Conservation (phyloP, 352 stramenopile species). For the Phytophthora quininea region DNA sequence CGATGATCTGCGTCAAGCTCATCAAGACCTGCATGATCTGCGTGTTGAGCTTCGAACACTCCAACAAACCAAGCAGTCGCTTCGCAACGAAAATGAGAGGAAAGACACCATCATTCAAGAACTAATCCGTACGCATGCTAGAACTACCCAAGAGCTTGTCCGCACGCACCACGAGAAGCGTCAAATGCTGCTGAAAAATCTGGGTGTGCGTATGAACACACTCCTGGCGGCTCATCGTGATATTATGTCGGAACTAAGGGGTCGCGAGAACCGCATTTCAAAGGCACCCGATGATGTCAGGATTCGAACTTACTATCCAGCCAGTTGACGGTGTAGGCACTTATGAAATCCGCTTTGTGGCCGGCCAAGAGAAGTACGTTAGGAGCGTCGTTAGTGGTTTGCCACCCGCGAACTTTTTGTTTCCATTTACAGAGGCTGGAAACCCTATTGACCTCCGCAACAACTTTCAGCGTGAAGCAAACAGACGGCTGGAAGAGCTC, state of each 20-base stretch:
- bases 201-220: background rate
- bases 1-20: background rate
- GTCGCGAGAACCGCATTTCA: background rate
- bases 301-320: slow-evolving; percentile 1
- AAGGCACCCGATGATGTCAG: background rate
- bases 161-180: background rate
- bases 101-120: background rate
- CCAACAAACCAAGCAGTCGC: background rate
- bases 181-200: background rate
- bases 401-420: background rate
- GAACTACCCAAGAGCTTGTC: background rate
- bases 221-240: background rate
- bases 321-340: background rate
- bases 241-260: background rate
- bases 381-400: background rate
- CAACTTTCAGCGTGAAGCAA: slow-evolving; percentile 1
- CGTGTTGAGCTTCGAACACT: background rate
- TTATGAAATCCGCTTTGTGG: background rate
- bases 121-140: background rate
- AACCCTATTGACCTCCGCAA: slow-evolving; percentile 2
- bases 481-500: background rate
- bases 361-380: background rate
- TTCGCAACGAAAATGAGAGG: background rate
- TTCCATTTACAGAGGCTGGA: background rate
- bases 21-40: background rate